Evolutionary conservation across 2,329 filamentous ascomycete species (phyloP).

Genomic region (Clarireedia sp.): DNA sequence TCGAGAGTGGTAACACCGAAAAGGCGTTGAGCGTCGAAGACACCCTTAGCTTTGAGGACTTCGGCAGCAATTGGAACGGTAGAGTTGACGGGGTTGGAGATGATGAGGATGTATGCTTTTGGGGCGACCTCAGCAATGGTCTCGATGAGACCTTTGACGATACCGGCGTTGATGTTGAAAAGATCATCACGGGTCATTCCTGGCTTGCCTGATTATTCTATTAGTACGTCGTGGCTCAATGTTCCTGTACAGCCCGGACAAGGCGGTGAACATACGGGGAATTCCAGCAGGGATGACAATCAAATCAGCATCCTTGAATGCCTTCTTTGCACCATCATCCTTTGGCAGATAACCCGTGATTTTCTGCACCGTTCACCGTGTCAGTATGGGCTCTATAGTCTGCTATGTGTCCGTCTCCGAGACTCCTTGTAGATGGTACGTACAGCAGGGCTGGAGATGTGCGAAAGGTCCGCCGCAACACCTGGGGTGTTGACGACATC

Average conservation of each 20-base stretch:
- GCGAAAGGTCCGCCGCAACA: constrained; percentile 95
- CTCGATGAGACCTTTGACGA: constrained; percentile 97
- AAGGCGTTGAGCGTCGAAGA: constrained; percentile 98
- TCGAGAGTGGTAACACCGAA: constrained; percentile 99
- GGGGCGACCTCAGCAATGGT: constrained; percentile 81
- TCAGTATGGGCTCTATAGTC: neutral
- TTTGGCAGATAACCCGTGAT: constrained; percentile 85
- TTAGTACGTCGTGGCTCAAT: neutral
- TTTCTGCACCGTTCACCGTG: constrained; percentile 50
- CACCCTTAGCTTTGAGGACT: constrained; percentile 88
- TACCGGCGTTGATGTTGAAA: constrained; percentile 99
- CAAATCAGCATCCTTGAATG: constrained; percentile 82
- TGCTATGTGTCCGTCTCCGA: neutral
- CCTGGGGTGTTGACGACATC: constrained; percentile 66
- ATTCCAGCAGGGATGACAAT: constrained; percentile 98
- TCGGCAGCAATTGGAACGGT: constrained; percentile 96
- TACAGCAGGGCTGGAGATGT: constrained; percentile 63
- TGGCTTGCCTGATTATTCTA: constrained; percentile 43
- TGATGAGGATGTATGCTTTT: constrained; percentile 92
- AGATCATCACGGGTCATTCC: constrained; percentile 99
- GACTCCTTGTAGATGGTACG: neutral
- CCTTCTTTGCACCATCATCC: constrained; percentile 64
- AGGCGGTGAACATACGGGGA: constrained; percentile 50
- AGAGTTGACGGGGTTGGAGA: constrained; percentile 99
- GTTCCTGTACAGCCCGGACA: too few species aligned